phyloP scores from a whole-genome alignment of 2,329 filamentous ascomycete genomes.

The Epichloe glyceriae region DNA sequence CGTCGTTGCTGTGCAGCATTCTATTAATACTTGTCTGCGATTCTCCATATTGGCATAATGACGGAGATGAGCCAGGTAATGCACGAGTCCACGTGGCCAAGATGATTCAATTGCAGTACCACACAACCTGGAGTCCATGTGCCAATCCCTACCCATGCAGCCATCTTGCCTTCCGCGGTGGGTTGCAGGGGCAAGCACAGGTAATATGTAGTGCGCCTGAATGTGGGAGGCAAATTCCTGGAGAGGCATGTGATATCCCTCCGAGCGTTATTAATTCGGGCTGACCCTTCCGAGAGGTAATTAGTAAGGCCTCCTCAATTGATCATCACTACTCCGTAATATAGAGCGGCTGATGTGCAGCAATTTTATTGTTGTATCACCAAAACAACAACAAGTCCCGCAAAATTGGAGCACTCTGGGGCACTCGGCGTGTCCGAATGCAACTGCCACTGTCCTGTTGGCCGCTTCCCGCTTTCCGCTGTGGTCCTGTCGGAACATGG shows the following conservation, averaged over 20 bases:
- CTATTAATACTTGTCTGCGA: too few species aligned
- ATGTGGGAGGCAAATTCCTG: neutral
- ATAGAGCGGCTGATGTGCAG: too few species aligned
- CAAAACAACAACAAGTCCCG: too few species aligned
- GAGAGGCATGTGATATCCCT: neutral
- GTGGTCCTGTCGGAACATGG: neutral
- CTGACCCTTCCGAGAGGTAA: too few species aligned
- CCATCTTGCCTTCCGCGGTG: neutral
- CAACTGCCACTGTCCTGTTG: neutral
- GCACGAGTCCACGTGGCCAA: constrained; percentile 4
- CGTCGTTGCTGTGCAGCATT: too few species aligned
- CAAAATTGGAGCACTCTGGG: neutral
- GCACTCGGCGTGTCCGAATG: neutral
- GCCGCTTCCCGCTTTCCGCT: neutral
- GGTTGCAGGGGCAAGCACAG: neutral
- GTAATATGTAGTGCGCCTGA: neutral
- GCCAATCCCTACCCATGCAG: constrained; percentile 35
- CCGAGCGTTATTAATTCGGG: too few species aligned
- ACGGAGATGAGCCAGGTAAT: neutral
- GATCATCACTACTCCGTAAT: too few species aligned
- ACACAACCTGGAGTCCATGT: constrained; percentile 43
- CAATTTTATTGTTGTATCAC: too few species aligned
- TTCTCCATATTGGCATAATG: neutral
- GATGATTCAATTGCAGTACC: neutral
- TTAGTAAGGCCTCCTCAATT: too few species aligned